Evolutionary conservation across 768 basidiomycete species (phyloP).

Genomic region (Nevesoporus exiguus): DNA sequence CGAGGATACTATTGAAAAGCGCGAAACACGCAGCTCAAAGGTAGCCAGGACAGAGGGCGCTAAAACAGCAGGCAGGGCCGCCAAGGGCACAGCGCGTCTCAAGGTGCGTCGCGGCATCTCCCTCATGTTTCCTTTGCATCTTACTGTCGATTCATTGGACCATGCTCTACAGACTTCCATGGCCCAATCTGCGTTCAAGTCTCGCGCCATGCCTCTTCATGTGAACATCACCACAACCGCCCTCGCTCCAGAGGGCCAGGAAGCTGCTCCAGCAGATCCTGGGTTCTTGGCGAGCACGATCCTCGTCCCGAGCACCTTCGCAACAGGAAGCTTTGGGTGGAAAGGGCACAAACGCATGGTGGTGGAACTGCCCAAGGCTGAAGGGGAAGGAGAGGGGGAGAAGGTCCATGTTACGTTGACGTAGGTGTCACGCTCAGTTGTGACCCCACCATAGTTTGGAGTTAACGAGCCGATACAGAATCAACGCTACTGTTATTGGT

Average conservation of each 20-base stretch:
- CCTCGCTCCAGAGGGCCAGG: slow-evolving; percentile 37
- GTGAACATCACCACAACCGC: slow-evolving; percentile 65
- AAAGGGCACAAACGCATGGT: slow-evolving; percentile 68
- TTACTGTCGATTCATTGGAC: slow-evolving; percentile 1
- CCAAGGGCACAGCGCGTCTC: slow-evolving; percentile 39
- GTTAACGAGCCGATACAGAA: slow-evolving; percentile 36
- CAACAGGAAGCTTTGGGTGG: slow-evolving; percentile 83
- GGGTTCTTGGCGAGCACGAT: slow-evolving; percentile 58
- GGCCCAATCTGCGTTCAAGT: slow-evolving; percentile 51
- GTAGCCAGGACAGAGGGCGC: slow-evolving; percentile 43
- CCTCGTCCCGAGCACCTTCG: slow-evolving; percentile 57
- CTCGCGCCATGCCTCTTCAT: slow-evolving; percentile 67
- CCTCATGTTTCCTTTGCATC: background rate
- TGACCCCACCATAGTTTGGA: background rate
- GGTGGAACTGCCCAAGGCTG: slow-evolving; percentile 56
- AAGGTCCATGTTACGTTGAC: slow-evolving; percentile 72
- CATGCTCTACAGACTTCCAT: slow-evolving; percentile 38
- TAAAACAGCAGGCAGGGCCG: slow-evolving; percentile 31
- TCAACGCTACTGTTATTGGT: slow-evolving; percentile 74
- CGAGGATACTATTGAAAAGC: slow-evolving; percentile 31
- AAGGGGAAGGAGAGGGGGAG: slow-evolving; percentile 47
- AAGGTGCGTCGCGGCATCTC: slow-evolving; percentile 39
- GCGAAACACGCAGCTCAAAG: slow-evolving; percentile 47
- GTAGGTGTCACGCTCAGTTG: slow-evolving; percentile 43
- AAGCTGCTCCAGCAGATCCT: slow-evolving; percentile 43